Evolutionary conservation across 1,139 yeast species (phyloP).

Genomic region (Taphrina communis): DNA sequence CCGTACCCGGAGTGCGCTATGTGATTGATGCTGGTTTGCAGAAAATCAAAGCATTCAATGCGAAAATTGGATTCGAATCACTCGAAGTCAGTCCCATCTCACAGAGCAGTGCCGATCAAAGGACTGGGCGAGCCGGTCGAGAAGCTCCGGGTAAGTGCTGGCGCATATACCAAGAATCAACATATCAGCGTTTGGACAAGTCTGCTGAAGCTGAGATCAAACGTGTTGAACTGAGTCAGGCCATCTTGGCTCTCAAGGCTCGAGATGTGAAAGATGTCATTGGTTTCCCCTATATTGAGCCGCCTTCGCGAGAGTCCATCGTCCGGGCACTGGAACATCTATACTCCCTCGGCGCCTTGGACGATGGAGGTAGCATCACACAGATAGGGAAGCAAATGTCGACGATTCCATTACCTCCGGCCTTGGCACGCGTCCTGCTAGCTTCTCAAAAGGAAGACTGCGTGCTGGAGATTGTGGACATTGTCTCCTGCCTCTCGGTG

Average conservation of each 20-base stretch:
- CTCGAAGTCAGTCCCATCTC: conserved; percentile 90
- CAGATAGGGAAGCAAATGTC: conserved; percentile 82
- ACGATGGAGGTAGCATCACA: conserved; percentile 77
- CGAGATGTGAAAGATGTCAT: conserved; percentile 82
- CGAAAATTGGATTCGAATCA: conserved; percentile 67
- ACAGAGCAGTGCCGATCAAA: conserved; percentile 90
- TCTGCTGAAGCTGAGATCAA: conserved; percentile 94
- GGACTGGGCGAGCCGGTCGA: conserved; percentile 99
- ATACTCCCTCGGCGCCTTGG: conserved; percentile 77
- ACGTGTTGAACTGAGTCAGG: conserved; percentile 82
- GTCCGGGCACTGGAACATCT: conserved; percentile 74
- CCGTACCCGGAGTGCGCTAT: conserved; percentile 93
- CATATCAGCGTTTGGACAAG: conserved; percentile 65
- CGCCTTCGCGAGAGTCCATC: conserved; percentile 77
- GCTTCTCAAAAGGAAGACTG: conserved; percentile 68
- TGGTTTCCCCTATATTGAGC: conserved; percentile 90
- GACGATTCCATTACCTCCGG: conserved; percentile 86
- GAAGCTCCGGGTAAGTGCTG: conserved; percentile 90
- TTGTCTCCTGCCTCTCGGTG: conserved; percentile 89
- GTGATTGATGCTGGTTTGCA: conserved; percentile 92
- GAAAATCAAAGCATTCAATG: conserved; percentile 67
- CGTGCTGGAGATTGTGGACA: conserved; percentile 69
- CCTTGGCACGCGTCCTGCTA: conserved; percentile 73
- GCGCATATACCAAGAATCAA: conserved; percentile 76
- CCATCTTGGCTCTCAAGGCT: conserved; percentile 79